phyloP scores from a whole-genome alignment of 257 asterid species.

The Nyctanthes arbortristis region DNA sequence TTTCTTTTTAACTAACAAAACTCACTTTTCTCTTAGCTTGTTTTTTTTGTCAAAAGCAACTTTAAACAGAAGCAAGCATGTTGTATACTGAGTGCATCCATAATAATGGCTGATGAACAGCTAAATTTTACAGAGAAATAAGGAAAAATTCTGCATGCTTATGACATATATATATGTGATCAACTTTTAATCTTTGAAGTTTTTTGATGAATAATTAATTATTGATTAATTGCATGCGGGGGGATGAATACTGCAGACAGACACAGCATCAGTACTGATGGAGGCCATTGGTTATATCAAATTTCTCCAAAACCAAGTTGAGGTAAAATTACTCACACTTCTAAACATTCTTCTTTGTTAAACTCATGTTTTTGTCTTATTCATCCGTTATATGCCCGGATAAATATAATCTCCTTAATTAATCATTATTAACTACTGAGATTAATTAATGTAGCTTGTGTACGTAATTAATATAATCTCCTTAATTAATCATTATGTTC shows the following conservation, averaged over 20 bases:
- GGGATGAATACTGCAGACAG: constrained; percentile 74
- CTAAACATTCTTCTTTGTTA: constrained; percentile 37
- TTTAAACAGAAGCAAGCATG: not conserved
- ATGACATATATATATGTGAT: not conserved
- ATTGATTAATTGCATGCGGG: constrained; percentile 22
- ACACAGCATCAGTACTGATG: constrained; percentile 96
- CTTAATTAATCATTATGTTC: too few relatives aligned
- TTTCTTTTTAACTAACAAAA: too few relatives aligned
- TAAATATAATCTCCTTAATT: not conserved
- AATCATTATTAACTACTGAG: not conserved
- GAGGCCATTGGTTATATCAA: constrained; percentile 96
- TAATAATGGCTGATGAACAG: not conserved
- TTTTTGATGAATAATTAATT: constrained; percentile 7
- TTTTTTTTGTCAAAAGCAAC: not conserved
- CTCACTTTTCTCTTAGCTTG: not conserved
- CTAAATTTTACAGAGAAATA: not conserved
- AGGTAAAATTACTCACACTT: constrained; percentile 57
- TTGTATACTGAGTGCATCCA: not conserved
- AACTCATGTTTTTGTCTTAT: not conserved
- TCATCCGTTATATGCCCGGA: not conserved
- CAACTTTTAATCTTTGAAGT: not conserved
- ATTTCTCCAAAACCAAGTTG: constrained; percentile 86
- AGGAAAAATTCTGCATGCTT: constrained; percentile 17
- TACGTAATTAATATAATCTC: too few relatives aligned
- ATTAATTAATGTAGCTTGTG: too few relatives aligned